Base-by-base conservation (phyloP, 345 rosid genomes). In the Cardamine chenopodiifolia region DNA sequence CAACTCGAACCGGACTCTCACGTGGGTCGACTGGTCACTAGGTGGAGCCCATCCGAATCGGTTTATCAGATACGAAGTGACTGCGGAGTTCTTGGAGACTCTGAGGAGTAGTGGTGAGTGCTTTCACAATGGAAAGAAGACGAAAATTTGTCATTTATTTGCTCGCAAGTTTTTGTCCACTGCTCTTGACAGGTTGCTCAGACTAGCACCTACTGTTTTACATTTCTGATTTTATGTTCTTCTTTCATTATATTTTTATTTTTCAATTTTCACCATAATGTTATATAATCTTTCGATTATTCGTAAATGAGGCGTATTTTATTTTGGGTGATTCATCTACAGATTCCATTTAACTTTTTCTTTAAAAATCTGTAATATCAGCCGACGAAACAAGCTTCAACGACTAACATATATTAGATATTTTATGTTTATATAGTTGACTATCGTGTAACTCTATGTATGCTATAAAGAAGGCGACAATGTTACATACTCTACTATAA, bases 21-120 rank as follows among this genome's bases (percentile, higher is more conserved):
- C 97, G 12, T 88, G 91, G 92, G 97, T 88, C 0, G 94, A 93
- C 35, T 93, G 97, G 98, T 78, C 91, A 0, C 50, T 48, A 57
- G 95, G 97, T 1, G 97, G 96, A 17, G 85, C 97, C 0, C 98
- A 93, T 11, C 98, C 98, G 0, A 73, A 73, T 7, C 80, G 81
- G 61, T 89, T 83, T 29, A 8, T 63, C 0, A 81, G 95, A 68
- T 9, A 56, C 0, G 84, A 83, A 22, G 87, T 93, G 59, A 86
- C 91, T 1, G 37, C 23, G 1, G 87, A 63, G 73, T 81, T 91
- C 58, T 77, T 93, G 80, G 62, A 82, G 83, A 80, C 40, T 64
- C 31, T 89, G 66, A 89, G 96, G 74, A 71, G 68, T 59, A 81
- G 85, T 59, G 78, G 75, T 35, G 50, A 34, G 2, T 89, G 97